A percentile compares a stretch with the other conserved stretches of the same genome.
Evolutionary conservation across 164 flowering plant species (phyloP).

Genomic region (Paratinospora sagittata): DNA sequence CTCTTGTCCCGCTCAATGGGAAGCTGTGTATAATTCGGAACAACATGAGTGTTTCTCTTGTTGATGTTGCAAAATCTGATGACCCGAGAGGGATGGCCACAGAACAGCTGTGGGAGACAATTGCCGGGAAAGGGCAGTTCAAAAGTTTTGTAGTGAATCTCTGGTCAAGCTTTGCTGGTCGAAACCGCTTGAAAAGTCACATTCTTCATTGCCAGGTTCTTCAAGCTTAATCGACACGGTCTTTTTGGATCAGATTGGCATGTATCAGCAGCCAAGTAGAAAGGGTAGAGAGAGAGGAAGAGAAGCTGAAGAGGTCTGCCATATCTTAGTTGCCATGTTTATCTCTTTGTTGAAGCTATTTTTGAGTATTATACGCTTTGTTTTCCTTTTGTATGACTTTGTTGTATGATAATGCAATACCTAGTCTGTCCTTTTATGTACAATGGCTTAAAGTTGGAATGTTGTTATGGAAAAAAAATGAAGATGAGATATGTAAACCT

Average conservation of each 20-base stretch:
- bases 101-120: conserved; percentile 69
- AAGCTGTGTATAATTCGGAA: conserved; percentile 71
- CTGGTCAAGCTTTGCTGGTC: conserved; percentile 62
- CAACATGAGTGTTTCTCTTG: conserved; percentile 70
- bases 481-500: neutral
- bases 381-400: neutral
- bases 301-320: neutral
- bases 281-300: too few relatives aligned
- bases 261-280: neutral
- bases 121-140: conserved; percentile 67
- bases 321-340: neutral
- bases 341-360: neutral
- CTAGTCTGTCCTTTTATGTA: neutral
- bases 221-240: conserved; percentile 35
- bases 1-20: conserved; percentile 58
- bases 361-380: neutral
- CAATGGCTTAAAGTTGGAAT: neutral
- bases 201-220: conserved; percentile 78
- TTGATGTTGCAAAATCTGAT: conserved; percentile 48
- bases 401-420: neutral
- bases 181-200: conserved; percentile 58
- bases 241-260: neutral
- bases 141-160: conserved; percentile 52
- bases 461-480: neutral
- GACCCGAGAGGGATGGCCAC: conserved; percentile 19